Percentiles rank a stretch among this genome's conserved stretches.
These are phyloP conservation scores for Hordeum marinum DNA, from an alignment of 176 grass and related monocot species.

Conservation along the genomic window DNA sequence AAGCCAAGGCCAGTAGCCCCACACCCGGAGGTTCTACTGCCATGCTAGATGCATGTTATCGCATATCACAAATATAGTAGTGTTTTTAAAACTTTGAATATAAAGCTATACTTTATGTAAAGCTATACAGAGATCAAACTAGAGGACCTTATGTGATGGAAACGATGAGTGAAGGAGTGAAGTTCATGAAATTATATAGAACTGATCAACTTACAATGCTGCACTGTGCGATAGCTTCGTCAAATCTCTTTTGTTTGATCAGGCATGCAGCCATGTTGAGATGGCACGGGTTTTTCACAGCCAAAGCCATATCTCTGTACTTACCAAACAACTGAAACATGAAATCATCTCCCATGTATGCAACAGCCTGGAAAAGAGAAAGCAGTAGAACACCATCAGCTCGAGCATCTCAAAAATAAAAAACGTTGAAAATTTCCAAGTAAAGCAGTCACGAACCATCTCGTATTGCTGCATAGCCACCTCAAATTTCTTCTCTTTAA, in stretches of 20 bases:
- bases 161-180: neutral
- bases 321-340: conserved; percentile 99
- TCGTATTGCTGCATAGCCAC: conserved; percentile 97
- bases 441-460: conserved; percentile 52
- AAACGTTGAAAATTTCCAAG: neutral
- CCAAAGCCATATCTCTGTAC: conserved; percentile 96
- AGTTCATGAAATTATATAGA: neutral
- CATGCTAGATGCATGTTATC: neutral
- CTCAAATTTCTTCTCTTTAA: conserved; percentile 78
- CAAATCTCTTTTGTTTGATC: conserved; percentile 67
- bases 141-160: neutral
- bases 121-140: neutral
- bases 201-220: conserved; percentile 52
- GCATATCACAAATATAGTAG: neutral
- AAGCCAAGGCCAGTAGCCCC: neutral
- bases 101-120: neutral
- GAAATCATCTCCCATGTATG: conserved; percentile 98
- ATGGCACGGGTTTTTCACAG: conserved; percentile 95
- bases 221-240: conserved; percentile 84
- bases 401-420: neutral
- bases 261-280: conserved; percentile 92
- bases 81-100: neutral
- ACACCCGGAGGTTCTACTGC: neutral
- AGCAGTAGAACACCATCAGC: neutral
- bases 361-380: conserved; percentile 69